Base-by-base conservation (phyloP, 768 basidiomycete species). In the Hysterangium stoloniferum region DNA sequence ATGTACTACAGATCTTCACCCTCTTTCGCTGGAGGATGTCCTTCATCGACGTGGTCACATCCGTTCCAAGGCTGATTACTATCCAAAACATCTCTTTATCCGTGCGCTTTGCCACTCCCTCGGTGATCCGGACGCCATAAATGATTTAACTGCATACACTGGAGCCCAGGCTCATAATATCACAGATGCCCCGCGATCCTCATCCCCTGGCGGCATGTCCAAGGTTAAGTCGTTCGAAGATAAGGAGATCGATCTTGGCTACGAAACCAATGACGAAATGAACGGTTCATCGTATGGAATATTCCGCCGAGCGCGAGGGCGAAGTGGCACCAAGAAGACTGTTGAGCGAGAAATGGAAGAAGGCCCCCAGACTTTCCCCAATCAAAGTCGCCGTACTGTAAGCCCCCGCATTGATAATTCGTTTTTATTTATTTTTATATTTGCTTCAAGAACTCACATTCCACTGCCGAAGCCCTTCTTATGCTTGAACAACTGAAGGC, bases 61-160 rank as follows among this genome's bases (percentile, higher is more conserved):
- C 25, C 75, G 82, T 42, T 84, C 82, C 6, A 82, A 86, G 64
- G 75, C 74, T 9, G 84, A 86, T 59, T 87, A 86, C 60, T 88
- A 82, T 64, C 54, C 63, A 13, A 72, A 76, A 52, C 85, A 87
- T 58, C 73, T 89, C 19, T 88, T 87, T 67, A 66, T 86, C 32
- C 77, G 80, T 17, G 66, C 85, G 29, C 71, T 88, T 20, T 77
- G 77, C 54, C 86, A 89, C 58, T 71, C 79, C 40, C 68, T 86
- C 24, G 62, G 59, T 19, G 41, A 32, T 4, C 48, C 29, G 54
- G 54, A 63, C 5, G 61, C 62, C 5, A 17, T 34, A 11, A 37
- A 35, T 24, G 35, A 24, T 6, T n/a, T 41, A n/a, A n/a, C n/a
- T n/a, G n/a, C n/a, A n/a, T n/a, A n/a, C n/a, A n/a, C 34, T 6